Percentiles rank a stretch among this genome's conserved stretches.
Evolutionary conservation across 768 basidiomycete species (phyloP).

Genomic region (Amylocystis lapponica): DNA sequence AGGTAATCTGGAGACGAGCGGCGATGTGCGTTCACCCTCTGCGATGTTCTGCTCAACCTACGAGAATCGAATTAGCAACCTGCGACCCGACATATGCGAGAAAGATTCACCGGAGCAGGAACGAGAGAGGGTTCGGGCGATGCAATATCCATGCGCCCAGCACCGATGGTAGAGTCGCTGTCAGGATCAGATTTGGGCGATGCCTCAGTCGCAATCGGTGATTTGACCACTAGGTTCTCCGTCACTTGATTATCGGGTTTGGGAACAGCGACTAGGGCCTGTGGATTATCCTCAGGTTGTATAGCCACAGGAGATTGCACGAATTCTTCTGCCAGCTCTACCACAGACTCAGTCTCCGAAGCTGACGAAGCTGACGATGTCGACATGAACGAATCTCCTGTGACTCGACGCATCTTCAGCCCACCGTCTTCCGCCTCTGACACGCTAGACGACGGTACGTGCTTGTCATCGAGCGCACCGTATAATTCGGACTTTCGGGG

Average conservation of each 20-base stretch:
- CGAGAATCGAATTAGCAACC: not conserved
- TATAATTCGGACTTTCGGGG: constrained; percentile 53
- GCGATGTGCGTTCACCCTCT: not conserved
- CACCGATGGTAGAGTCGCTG: constrained; percentile 83
- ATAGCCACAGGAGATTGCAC: too few relatives aligned
- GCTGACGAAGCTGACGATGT: constrained; percentile 66
- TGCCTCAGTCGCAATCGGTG: not conserved
- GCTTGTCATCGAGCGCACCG: constrained; percentile 46
- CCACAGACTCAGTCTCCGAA: constrained; percentile 53
- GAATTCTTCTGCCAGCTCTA: too few relatives aligned
- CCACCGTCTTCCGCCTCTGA: constrained; percentile 67
- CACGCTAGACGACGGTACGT: too few relatives aligned
- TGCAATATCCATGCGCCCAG: constrained; percentile 21
- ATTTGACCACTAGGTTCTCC: not conserved
- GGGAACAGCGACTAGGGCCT: too few relatives aligned
- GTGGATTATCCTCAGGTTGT: too few relatives aligned
- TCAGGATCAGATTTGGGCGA: constrained; percentile 55
- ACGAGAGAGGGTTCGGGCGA: constrained; percentile 6
- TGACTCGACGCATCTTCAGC: constrained; percentile 39
- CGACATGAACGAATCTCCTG: constrained; percentile 46
- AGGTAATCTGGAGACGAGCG: constrained; percentile 52
- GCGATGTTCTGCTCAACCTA: not conserved
- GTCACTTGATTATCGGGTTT: not conserved
- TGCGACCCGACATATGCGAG: not conserved
- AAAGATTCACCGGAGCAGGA: constrained; percentile 13